phyloP scores from a whole-genome alignment of 495 filamentous ascomycete genomes.

The Usnea hakonensis region DNA sequence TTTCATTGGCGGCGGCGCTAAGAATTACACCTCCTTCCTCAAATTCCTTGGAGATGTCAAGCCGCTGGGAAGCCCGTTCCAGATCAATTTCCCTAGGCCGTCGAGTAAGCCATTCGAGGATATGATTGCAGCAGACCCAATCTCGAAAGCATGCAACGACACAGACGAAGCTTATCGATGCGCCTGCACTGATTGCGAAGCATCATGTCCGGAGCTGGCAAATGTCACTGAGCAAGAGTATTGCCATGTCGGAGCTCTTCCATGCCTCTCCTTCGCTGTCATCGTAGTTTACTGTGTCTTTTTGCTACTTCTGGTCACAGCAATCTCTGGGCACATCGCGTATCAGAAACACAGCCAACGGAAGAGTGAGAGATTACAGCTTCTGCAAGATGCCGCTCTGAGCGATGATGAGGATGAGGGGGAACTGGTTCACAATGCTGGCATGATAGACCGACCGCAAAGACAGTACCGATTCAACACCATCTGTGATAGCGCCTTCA shows the following conservation, averaged over 20 bases:
- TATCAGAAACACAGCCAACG: conserved; percentile 63
- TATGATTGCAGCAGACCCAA: conserved; percentile 60
- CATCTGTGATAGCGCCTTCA: conserved; percentile 70
- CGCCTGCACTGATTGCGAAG: conserved; percentile 86
- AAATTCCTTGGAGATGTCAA: conserved; percentile 92
- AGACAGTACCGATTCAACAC: conserved; percentile 72
- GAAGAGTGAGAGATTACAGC: conserved; percentile 68
- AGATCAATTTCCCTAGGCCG: conserved; percentile 82
- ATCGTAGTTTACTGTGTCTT: conserved; percentile 78
- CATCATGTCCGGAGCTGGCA: conserved; percentile 72
- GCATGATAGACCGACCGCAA: conserved; percentile 60
- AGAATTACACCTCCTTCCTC: conserved; percentile 75
- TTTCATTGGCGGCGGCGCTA: conserved; percentile 90
- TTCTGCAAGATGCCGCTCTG: conserved; percentile 74
- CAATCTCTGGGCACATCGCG: conserved; percentile 62
- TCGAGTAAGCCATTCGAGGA: conserved; percentile 41
- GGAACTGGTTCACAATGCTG: conserved; percentile 64
- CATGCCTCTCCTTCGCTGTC: conserved; percentile 86
- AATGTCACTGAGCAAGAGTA: conserved; percentile 55
- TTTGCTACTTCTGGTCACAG: conserved; percentile 55
- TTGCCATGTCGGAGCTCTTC: conserved; percentile 78
- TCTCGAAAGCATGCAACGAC: conserved; percentile 78
- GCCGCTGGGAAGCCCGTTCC: conserved; percentile 83
- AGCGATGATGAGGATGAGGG: conserved; percentile 89
- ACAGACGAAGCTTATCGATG: conserved; percentile 78